Base-by-base conservation (phyloP, 2,329 filamentous ascomycete genomes). In the Fonsecaea pugnacius region DNA sequence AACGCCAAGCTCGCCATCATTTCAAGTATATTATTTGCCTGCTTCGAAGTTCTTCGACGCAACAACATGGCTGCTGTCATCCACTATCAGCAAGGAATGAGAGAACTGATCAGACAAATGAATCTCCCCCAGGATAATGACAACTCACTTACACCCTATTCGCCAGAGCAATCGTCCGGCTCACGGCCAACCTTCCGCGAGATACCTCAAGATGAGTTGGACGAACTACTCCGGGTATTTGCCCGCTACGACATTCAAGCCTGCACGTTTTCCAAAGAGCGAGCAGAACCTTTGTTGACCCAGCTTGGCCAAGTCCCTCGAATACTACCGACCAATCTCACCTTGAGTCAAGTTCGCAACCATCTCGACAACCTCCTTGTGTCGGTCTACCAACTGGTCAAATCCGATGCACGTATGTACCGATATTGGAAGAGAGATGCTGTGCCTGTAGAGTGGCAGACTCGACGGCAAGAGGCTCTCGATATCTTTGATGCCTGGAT, bases 21-120 rank as follows among this genome's bases (percentile, higher is more conserved):
- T 80, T 83, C 85, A 16, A 87, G 82, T 58, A 84, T 90, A 38
- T 77, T 90, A 40, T 79, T 90, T 55, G 85, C 86, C n/a, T 89
- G 85, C 73, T 89, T 89, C 66, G 87, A 90, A 63, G 73, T 73
- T 30, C 69, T 75, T 27, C 71, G 71, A 32, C 67, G 70, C 4
- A 72, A 75, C 67, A 66, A 71, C 27, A 66, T 71, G 50, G 71
- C 73, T 8, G 72, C 73, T 2, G 70, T 72, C 27, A 60, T 70
- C 48, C 70, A 71, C 63, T 72, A 72, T 35, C 69, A 70, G 55
- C 57, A 60, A 36, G 70, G 70, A 50, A 71, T 72, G 70, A 61
- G 66, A 67, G 65, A 66, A 57, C 59, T 72, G 55, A 68, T 70
- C 58, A 65, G 67, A 36, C 69, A 72, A 43, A 71, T 72, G 67